Evolutionary conservation across 2,329 filamentous ascomycete genomes (phyloP), one percentile per base, ranked within the genome.

Genomic region (Colletotrichum sp.): DNA sequence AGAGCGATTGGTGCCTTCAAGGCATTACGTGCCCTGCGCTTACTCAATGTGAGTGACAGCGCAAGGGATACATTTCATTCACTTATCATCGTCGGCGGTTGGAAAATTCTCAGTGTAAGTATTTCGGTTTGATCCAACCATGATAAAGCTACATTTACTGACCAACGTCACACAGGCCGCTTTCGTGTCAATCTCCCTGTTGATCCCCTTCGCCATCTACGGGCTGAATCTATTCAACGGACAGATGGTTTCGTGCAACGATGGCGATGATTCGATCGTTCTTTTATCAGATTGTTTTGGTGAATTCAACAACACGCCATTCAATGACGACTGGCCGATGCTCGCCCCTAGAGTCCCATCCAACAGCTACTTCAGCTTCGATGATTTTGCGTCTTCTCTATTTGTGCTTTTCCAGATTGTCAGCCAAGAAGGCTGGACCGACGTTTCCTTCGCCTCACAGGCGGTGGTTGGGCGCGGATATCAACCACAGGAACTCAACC

Each of bases 371-470:
- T 99, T 94, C 85, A 94, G 94, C 83, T 99, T 99, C 82, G 97
- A 99, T 84, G 94, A 98, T 82, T 99, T 99, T 81, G 95, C 94
- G n/a, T 92, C 95, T 70, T 94, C 96, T 0, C 89, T 99, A 39
- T 99, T 99, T 87, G 98, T 98, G 77, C 94, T 99, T 75, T 99
- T 98, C 87, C 96, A 99, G 84, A 98, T 99, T 85, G 96, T 99
- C 57, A 99, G 96, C 68, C 97, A 99, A 84, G 98, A 99, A 88
- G 97, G 97, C 39, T 99, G 98, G 97, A 93, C 93, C 13, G 96
- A 98, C 83, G 95, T 98, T n/a, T 95, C 97, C 82, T 96, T 95
- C 87, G 91, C 92, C 39, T 94, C 93, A 2, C 95, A 98, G 86
- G 92, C 92, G 36, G 97, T 99, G 78, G 96, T 93, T 3, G 95